Conservation (phyloP, 768 basidiomycete genomes). For the Rhizopogon roseolus region DNA sequence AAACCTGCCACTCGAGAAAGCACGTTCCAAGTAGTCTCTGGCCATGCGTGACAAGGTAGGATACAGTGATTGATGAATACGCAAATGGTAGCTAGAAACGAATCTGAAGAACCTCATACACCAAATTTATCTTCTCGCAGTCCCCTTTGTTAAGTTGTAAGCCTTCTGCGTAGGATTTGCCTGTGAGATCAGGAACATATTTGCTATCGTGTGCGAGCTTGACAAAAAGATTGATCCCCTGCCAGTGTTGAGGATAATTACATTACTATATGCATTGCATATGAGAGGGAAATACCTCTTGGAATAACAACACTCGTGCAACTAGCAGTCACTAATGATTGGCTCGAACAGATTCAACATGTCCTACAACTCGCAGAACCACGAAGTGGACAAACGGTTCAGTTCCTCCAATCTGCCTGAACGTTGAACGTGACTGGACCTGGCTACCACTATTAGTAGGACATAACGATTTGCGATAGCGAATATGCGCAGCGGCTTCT, state of each 20-base stretch:
- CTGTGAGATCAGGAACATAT: conserved; percentile 18
- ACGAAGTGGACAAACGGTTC: neutral
- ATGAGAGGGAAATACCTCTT: too few species aligned
- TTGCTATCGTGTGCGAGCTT: conserved; percentile 15
- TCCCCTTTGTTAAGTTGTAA: conserved; percentile 15
- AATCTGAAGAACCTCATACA: conserved; percentile 21
- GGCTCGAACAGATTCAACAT: neutral
- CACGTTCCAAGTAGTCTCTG: conserved; percentile 15
- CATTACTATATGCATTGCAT: neutral
- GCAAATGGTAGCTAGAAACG: neutral
- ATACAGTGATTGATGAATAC: conserved; percentile 9
- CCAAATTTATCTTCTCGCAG: conserved; percentile 20
- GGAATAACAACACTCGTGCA: neutral
- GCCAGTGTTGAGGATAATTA: neutral
- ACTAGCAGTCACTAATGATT: too few species aligned
- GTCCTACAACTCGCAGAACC: neutral
- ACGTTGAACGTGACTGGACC: neutral
- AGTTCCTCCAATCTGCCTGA: neutral
- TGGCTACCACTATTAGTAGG: neutral
- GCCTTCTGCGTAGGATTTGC: conserved; percentile 21
- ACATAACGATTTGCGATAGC: conserved; percentile 34
- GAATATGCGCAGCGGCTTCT: conserved; percentile 31
- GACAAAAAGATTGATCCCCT: conserved; percentile 14
- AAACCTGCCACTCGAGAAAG: conserved; percentile 23
- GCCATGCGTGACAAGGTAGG: conserved; percentile 11